phyloP scores from a whole-genome alignment of 768 basidiomycete genomes.

The Russula sp. region DNA sequence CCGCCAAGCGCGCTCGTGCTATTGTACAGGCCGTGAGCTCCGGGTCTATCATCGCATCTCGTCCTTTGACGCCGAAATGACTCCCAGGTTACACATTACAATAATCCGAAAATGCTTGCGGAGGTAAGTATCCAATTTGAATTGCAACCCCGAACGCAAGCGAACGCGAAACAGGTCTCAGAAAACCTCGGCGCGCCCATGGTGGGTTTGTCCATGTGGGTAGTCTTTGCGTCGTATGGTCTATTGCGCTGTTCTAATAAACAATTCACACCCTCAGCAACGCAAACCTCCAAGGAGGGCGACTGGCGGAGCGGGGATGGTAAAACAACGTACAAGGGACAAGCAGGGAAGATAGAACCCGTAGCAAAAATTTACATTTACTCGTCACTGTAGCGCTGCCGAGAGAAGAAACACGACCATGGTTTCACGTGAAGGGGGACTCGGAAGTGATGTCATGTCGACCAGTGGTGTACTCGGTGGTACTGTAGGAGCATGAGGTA shows the following conservation, averaged over 20 bases:
- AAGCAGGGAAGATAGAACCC: neutral
- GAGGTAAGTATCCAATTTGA: conserved; percentile 45
- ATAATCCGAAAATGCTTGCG: conserved; percentile 88
- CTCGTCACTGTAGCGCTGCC: neutral
- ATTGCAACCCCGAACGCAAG: neutral
- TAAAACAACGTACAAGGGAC: conserved; percentile 29
- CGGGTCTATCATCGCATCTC: neutral
- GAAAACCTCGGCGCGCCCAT: conserved; percentile 86
- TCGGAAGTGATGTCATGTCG: conserved; percentile 8
- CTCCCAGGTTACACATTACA: conserved; percentile 82
- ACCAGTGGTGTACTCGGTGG: neutral
- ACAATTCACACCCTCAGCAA: conserved; percentile 38
- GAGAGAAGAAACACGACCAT: neutral
- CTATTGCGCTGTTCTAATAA: neutral
- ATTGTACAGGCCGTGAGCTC: conserved; percentile 85
- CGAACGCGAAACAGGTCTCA: conserved; percentile 46
- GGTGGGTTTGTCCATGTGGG: conserved; percentile 88
- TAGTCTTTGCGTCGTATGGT: conserved; percentile 10
- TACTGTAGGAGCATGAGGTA: neutral
- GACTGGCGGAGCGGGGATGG: conserved; percentile 62
- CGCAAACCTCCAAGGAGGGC: conserved; percentile 63
- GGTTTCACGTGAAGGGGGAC: conserved; percentile 6
- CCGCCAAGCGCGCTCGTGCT: conserved; percentile 88
- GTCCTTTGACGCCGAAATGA: conserved; percentile 17
- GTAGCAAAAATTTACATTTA: neutral